These are phyloP conservation scores for Erodium maritimum DNA, from an alignment of 345 rosid genomes.

Conservation along the genomic window DNA sequence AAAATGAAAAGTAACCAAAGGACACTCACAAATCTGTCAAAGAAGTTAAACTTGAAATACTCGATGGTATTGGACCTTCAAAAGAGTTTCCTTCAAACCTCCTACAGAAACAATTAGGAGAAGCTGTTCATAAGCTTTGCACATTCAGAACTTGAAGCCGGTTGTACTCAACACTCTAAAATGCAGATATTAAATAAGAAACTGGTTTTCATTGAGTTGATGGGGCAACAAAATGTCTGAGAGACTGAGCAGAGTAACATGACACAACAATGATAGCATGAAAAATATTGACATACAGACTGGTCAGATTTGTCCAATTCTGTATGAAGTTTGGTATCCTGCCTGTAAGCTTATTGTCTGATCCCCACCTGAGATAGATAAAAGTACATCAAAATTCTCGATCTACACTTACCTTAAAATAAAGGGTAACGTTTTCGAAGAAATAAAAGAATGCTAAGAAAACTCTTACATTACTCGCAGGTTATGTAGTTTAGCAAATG, in stretches of 20 bases:
- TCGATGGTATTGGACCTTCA: conserved; percentile 53
- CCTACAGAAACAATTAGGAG: conserved; percentile 27
- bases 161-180: no score
- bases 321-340: conserved; percentile 58
- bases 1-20: not conserved
- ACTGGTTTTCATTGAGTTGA: no score
- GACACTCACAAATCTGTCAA: conserved; percentile 44
- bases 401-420: not conserved
- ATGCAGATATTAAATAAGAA: no score
- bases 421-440: not conserved
- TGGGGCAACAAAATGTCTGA: no score
- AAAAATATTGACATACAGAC: conserved; percentile 26
- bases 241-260: not conserved
- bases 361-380: conserved; percentile 39
- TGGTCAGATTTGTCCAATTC: conserved; percentile 41
- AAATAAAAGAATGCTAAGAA: not conserved
- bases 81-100: conserved; percentile 57
- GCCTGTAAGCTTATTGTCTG: conserved; percentile 49
- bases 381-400: not conserved
- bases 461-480: conserved; percentile 28
- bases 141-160: not conserved
- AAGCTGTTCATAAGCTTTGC: conserved; percentile 3
- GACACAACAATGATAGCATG: not conserved
- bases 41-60: conserved; percentile 37
- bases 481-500: conserved; percentile 29